Evolutionary conservation across 306 rosid species (phyloP), one percentile per base, ranked within the genome.

Genomic region (Cicer judaicum): DNA sequence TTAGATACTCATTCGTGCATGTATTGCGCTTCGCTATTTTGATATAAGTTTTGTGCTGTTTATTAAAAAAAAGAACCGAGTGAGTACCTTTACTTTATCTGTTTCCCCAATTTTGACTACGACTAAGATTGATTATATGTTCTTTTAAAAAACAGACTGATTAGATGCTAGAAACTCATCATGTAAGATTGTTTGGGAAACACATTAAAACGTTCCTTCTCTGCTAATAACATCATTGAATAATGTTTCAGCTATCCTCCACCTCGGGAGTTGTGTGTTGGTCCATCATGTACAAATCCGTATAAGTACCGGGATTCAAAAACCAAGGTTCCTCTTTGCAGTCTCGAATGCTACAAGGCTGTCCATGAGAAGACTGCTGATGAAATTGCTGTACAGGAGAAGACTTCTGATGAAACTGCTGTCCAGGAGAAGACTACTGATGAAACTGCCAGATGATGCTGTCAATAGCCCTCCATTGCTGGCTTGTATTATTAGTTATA

Each of bases 251-350:
- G 99, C 76, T 95, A 95, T 77, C 99, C 98, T 75, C 90, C 92
- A 8, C 99, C 75, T 18, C 92, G 98, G 0, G 97, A 92, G 83
- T 90, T 81, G 52, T 95, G 98, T 59, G 93, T 87, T 0, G 92
- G 96, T 64, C 96, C 99, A 18, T 84, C 85, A 13, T 92, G 99
- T 75, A 59, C 77, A 9, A 95, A 95, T 62, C 91, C 93, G 2
- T 92, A 89, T 74, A 95, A 85, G 84, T 95, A 92, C 77, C 89
- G 93, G 84, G 92, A 92, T 85, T 95, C 98, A 8, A 87, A 89
- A 82, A 81, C 89, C 7, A 89, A 90, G 83, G 90, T 90, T 72
- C 97, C 98, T 73, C 95, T 94, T 66, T 94, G 99, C 87, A 90
- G 98, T 87, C 93, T 94, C 18, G 70, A 83, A 82, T 92, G 98